Base-by-base conservation (phyloP, 2,329 filamentous ascomycete species). In the Talaromyces sp. region DNA sequence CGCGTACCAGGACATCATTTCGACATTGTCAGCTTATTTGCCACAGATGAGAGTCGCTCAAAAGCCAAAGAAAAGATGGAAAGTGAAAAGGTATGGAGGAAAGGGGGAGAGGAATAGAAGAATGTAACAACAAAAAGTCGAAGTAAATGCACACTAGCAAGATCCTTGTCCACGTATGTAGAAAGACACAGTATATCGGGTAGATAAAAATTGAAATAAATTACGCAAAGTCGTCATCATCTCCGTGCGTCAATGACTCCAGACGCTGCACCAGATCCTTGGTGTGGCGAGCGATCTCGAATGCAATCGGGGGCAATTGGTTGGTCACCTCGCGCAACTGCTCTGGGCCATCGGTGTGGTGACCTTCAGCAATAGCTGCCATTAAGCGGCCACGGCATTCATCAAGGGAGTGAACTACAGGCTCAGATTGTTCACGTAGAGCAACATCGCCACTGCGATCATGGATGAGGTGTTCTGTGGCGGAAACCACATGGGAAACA, bases 271-370 rank as follows among this genome's bases (percentile, higher is more conserved):
- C 82, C 54, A 90, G 75, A 68, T 89, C 90, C 77, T 93, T 94
- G 47, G 88, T 89, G 72, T 91, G 88, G 54, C 88, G 82, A 6
- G 89, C 90, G 67, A 93, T 88, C 72, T 91, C 88, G 72, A 95
- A 95, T n/a, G 90, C 90, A 61, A 94, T 86, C 2, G 90, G 90
- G 10, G 90, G 90, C 46, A 96, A 75, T 24, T 84, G 86, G 69
- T 88, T 86, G 49, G 82, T 87, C 78, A 87, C 87, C 65, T 79
- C 78, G 6, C 72, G 75, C 17, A 73, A 59, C 42, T 82, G 75
- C 36, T 78, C 77, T 14, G 78, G 74, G 43, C 80, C 79, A 7
- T 79, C 82, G 22, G 88, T 81, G 8, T 83, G 80, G 59, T 82
- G 77, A 22, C 86, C 87, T 32, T 82, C 83, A 32, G 83, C 75